Evolutionary conservation across 2,329 filamentous ascomycete species (phyloP).

Genomic region (Colletotrichum cuscutae): DNA sequence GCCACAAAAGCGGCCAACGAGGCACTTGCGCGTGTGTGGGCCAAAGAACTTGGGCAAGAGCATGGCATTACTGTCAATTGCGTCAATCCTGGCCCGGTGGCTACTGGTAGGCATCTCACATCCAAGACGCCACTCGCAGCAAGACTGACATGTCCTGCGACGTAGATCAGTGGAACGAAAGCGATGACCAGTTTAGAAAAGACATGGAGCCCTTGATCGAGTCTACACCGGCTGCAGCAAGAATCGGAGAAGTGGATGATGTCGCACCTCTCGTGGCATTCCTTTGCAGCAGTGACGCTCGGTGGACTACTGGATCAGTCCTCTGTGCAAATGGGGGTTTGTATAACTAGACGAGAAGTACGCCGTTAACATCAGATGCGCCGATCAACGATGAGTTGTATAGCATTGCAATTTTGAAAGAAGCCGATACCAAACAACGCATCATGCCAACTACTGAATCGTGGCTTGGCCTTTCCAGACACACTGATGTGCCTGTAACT

Average conservation of each 20-base stretch:
- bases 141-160: neutral
- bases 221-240: conserved; percentile 43
- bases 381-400: too few relatives aligned
- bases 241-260: conserved; percentile 44
- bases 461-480: too few relatives aligned
- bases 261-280: conserved; percentile 46
- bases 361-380: neutral
- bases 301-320: conserved; percentile 43
- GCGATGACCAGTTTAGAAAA: conserved; percentile 42
- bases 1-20: conserved; percentile 48
- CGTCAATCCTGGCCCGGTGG: conserved; percentile 44
- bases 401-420: neutral
- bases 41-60: conserved; percentile 43
- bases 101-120: conserved; percentile 22
- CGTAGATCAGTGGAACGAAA: conserved; percentile 40
- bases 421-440: too few relatives aligned
- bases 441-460: too few relatives aligned
- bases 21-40: conserved; percentile 42
- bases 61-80: conserved; percentile 43
- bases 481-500: too few relatives aligned
- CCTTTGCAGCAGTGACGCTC: conserved; percentile 42
- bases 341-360: conserved; percentile 23
- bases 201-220: conserved; percentile 46
- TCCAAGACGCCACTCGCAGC: neutral
- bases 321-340: conserved; percentile 44